Evolutionary conservation across 345 rosid genomes (phyloP).

Genomic region (Brassica cretica): DNA sequence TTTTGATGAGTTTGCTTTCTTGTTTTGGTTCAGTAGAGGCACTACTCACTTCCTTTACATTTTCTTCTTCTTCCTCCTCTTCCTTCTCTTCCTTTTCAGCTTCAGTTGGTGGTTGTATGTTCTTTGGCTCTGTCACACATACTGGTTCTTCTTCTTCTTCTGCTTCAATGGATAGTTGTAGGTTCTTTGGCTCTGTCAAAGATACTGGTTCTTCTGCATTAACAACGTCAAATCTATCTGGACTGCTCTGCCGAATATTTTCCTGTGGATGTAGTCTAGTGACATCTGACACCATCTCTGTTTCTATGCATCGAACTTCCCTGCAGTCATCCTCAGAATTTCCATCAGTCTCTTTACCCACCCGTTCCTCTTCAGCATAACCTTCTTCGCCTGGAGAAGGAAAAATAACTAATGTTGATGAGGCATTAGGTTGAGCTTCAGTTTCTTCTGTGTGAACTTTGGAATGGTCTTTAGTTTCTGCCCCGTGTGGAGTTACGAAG

Average conservation of each 20-base stretch:
- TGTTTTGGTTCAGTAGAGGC: constrained; percentile 38
- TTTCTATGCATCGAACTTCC: constrained; percentile 59
- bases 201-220: constrained; percentile 33
- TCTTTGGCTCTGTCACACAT: constrained; percentile 17
- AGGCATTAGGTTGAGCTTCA: constrained; percentile 32
- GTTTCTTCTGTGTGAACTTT: constrained; percentile 39
- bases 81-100: constrained; percentile 4
- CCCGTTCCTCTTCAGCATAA: constrained; percentile 34
- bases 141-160: constrained; percentile 24
- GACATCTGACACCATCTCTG: constrained; percentile 46
- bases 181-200: constrained; percentile 17
- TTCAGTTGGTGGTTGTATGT: constrained; percentile 10
- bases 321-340: constrained; percentile 51
- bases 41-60: constrained; percentile 20
- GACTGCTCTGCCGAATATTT: constrained; percentile 37
- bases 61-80: constrained; percentile 24
- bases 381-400: constrained; percentile 10
- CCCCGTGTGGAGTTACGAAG: constrained; percentile 32
- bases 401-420: background rate
- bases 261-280: constrained; percentile 34
- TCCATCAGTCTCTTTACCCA: constrained; percentile 44
- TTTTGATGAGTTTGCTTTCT: constrained; percentile 29
- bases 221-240: constrained; percentile 33
- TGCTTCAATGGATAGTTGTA: constrained; percentile 8
- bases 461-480: constrained; percentile 25